Evolutionary conservation across 768 basidiomycete species (phyloP), one percentile per base, ranked within the genome.

Genomic region (Wakefieldia striispora): DNA sequence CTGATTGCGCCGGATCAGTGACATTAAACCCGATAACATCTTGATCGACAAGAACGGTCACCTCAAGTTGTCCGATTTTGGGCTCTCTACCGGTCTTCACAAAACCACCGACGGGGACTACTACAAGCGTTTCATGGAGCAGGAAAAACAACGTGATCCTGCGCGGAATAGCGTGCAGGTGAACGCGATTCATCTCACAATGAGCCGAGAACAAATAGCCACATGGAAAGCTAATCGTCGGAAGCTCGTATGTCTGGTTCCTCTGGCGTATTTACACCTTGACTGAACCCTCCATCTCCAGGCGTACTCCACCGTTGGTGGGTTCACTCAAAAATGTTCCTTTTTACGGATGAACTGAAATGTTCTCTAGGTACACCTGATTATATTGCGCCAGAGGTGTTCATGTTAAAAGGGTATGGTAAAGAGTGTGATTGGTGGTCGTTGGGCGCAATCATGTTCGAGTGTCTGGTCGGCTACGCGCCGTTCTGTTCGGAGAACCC

Each of bases 351-450:
- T 36, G 42, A 26, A 3, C 49, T 53, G 11, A 67, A 36, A 21
- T 37, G 11, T 16, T 17, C 27, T n/a, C 17, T 31, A 68, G 66
- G 67, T 43, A 68, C 67, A 11, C 67, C 67, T 27, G 67, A 54
- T 43, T 81, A 95, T 80, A 98, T 98, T 61, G 94, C 95, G 0
- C 95, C 95, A 3, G 95, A 98, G 63, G 95, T 98, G 59, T 98
- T 99, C 78, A 72, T 93, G 67, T 87, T 95, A 75, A 88, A 95
- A 64, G 95, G 95, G 5, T 99, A 99, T 60, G 93, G 94, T 40
- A 95, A 95, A 70, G 95, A 97, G 70, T 98, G 95, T 65, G 95
- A 99, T 70, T 99, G 95, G 95, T 99, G 95, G 95, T 97, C 95
- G 33, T 73, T 99, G 47, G 95, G 95, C 12, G 95, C 95, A 6